Evolutionary conservation across 2,329 filamentous ascomycete genomes (phyloP).

Genomic region (Phymatotrichopsis omnivora): DNA sequence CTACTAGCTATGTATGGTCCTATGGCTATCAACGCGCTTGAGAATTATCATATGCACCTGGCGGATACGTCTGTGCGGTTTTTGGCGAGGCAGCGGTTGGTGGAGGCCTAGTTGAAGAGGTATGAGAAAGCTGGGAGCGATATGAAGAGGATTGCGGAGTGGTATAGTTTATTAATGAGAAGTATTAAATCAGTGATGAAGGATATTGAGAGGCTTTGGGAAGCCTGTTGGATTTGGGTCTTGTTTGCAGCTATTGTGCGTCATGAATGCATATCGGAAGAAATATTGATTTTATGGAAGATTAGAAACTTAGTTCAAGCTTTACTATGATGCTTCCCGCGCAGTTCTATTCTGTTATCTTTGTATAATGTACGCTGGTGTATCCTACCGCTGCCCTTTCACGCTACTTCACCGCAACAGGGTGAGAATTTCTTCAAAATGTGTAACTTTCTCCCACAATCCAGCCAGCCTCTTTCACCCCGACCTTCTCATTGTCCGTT

Average conservation of each 20-base stretch:
- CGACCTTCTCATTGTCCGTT: slow-evolving; percentile 52
- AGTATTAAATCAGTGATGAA: slow-evolving; percentile 21
- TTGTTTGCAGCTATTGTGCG: too few species aligned
- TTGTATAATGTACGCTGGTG: too few species aligned
- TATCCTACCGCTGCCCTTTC: too few species aligned
- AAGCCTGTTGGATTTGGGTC: neutral
- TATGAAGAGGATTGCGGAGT: slow-evolving; percentile 27
- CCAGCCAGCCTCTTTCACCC: slow-evolving; percentile 52
- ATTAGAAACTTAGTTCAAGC: too few species aligned
- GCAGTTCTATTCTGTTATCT: too few species aligned
- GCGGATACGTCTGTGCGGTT: slow-evolving; percentile 28
- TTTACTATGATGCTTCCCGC: too few species aligned
- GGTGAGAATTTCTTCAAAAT: slow-evolving; percentile 63
- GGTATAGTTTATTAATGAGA: slow-evolving; percentile 24
- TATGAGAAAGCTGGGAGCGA: slow-evolving; percentile 28
- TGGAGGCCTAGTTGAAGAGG: slow-evolving; percentile 29
- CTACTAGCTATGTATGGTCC: slow-evolving; percentile 29
- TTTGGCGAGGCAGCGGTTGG: slow-evolving; percentile 25
- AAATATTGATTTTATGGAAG: too few species aligned
- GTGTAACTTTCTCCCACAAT: slow-evolving; percentile 50
- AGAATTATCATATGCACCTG: slow-evolving; percentile 30
- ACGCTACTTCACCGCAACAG: slow-evolving; percentile 44
- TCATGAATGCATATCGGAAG: too few species aligned
- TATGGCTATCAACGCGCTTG: slow-evolving; percentile 27
- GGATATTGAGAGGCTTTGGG: slow-evolving; percentile 26